Percentiles rank a stretch among this genome's conserved stretches.
These are phyloP conservation scores for Phytopythium ostracodes DNA, from an alignment of 352 stramenopile genomes.

Conservation along the genomic window DNA sequence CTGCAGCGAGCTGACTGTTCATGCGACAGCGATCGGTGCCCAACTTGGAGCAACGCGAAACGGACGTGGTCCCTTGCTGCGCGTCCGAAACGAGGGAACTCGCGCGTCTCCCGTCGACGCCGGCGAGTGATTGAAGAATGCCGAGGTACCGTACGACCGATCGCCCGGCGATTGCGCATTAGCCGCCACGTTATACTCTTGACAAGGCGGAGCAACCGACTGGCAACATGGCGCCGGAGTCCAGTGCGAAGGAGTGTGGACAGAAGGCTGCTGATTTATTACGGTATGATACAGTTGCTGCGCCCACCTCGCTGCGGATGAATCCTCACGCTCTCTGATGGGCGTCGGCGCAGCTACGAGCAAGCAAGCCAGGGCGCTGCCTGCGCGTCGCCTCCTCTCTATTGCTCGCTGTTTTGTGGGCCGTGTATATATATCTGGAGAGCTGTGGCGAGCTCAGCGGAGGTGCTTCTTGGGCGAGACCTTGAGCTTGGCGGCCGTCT, in stretches of 20 bases:
- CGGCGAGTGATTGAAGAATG: not conserved
- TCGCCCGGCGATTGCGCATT: not conserved
- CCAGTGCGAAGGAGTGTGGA: not conserved
- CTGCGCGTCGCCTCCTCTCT: too few species aligned
- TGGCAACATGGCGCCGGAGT: not conserved
- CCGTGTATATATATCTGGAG: not conserved
- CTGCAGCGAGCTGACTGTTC: too few species aligned
- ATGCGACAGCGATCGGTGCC: not conserved
- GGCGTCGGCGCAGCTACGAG: not conserved
- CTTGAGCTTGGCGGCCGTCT: conserved; percentile 50
- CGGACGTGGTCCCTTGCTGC: not conserved
- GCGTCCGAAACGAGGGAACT: not conserved
- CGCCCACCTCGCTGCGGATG: not conserved
- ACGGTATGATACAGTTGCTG: not conserved
- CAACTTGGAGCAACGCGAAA: not conserved
- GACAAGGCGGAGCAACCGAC: too few species aligned
- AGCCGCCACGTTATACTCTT: not conserved
- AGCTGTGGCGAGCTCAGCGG: conserved; percentile 14
- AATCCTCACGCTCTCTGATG: not conserved
- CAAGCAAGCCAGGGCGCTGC: not conserved
- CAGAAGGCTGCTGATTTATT: conserved; percentile 3
- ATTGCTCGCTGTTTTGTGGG: too few species aligned
- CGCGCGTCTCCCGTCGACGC: not conserved
- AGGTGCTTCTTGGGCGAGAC: conserved; percentile 36
- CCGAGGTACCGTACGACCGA: too few species aligned